Percentiles rank a stretch among this genome's conserved stretches.
phyloP scores from a whole-genome alignment of 495 filamentous ascomycete genomes.

The Neurospora sp. region DNA sequence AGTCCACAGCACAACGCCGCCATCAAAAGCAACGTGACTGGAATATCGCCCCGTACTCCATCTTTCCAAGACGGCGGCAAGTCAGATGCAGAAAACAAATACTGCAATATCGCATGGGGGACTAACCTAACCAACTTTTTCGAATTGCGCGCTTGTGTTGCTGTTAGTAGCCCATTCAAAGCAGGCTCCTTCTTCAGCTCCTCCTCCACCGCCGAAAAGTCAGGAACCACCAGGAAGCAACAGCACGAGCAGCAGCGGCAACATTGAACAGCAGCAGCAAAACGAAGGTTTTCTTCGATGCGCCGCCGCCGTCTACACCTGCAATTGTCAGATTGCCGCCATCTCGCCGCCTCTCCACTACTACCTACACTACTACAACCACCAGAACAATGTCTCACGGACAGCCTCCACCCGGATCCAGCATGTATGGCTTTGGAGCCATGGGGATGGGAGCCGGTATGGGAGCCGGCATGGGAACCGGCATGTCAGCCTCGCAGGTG shows the following conservation, averaged over 20 bases:
- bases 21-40: background rate
- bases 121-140: background rate
- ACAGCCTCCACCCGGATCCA: slow-evolving; percentile 20
- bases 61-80: background rate
- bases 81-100: background rate
- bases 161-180: background rate
- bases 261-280: background rate
- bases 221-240: background rate
- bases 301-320: background rate
- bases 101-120: background rate
- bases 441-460: slow-evolving; percentile 4
- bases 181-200: background rate
- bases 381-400: slow-evolving; percentile 28
- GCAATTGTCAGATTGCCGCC: slow-evolving; percentile 1
- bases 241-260: background rate
- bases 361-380: background rate
- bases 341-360: slow-evolving; percentile 1
- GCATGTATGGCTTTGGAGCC: slow-evolving; percentile 23
- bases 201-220: background rate
- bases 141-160: background rate
- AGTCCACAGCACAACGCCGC: background rate
- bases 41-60: background rate
- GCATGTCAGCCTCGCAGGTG: slow-evolving; percentile 4
- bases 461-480: background rate
- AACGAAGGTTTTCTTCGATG: background rate